Percentiles rank a stretch among this genome's conserved stretches.
Conservation (phyloP, 805 yeast species). For the Kazachstania bromeliacearum region DNA sequence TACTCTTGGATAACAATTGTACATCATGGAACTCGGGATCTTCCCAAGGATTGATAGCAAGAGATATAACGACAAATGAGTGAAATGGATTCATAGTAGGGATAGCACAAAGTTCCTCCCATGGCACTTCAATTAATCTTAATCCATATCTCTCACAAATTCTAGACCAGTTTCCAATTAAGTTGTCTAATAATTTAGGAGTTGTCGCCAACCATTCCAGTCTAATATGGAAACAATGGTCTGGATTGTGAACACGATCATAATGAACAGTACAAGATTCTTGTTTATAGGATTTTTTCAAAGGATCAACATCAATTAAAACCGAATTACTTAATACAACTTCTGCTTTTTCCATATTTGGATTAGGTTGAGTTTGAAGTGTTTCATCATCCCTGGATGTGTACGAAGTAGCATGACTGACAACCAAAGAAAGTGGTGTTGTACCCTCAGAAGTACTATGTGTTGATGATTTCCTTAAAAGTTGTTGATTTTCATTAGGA, state of each 20-base stretch:
- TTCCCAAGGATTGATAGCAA: conserved; percentile 65
- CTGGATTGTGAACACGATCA: conserved; percentile 88
- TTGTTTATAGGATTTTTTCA: conserved; percentile 58
- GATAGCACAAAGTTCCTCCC: conserved; percentile 72
- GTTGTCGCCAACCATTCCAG: conserved; percentile 92
- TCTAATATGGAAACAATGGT: conserved; percentile 84
- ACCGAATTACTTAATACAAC: conserved; percentile 61
- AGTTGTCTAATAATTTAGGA: conserved; percentile 72
- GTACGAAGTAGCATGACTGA: conserved; percentile 8
- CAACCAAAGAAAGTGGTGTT: conserved; percentile 4
- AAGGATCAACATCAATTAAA: conserved; percentile 66
- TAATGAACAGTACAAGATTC: conserved; percentile 79
- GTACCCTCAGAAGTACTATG: conserved; percentile 8
- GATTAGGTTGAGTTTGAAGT: neutral
- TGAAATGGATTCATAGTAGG: conserved; percentile 81
- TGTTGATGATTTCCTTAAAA: conserved; percentile 5
- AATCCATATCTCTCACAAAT: conserved; percentile 81
- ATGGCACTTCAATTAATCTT: conserved; percentile 76
- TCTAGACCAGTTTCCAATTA: conserved; percentile 67
- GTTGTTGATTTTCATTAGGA: conserved; percentile 1
- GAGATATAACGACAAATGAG: conserved; percentile 60
- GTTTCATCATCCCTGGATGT: conserved; percentile 10
- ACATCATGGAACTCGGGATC: conserved; percentile 43
- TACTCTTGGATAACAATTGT: conserved; percentile 39
- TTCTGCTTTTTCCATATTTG: conserved; percentile 13